Percentiles rank a stretch among this genome's conserved stretches.
Conservation (phyloP, 495 filamentous ascomycete genomes). For the Trichoderma parareesei region DNA sequence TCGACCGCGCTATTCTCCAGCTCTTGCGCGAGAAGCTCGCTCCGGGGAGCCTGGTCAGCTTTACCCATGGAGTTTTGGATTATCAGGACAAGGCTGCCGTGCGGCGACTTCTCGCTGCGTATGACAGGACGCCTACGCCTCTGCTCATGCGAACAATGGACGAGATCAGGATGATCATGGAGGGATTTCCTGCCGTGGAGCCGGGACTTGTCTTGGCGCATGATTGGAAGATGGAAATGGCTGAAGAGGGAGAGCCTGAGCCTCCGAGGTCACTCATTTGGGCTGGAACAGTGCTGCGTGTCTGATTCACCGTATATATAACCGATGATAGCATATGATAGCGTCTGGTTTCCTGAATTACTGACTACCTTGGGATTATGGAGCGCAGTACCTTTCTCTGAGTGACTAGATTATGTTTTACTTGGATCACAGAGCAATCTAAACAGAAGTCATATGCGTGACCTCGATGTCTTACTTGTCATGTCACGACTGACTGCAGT, state of each 20-base stretch:
- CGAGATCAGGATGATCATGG: not conserved
- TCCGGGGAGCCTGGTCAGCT: not conserved
- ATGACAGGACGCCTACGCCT: not conserved
- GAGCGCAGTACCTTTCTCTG: no score
- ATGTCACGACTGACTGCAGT: no score
- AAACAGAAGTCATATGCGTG: no score
- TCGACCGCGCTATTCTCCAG: not conserved
- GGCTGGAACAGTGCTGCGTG: not conserved
- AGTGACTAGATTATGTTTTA: no score
- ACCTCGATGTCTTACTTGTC: no score
- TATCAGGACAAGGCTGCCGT: not conserved
- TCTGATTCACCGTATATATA: not conserved
- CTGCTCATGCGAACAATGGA: not conserved
- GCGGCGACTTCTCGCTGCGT: not conserved
- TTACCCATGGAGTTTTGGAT: not conserved
- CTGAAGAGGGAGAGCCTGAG: not conserved
- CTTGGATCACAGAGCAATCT: no score
- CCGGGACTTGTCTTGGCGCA: not conserved
- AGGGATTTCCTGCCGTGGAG: not conserved
- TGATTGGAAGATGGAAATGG: constrained; percentile 5
- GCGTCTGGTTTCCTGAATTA: no score
- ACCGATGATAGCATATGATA: no score
- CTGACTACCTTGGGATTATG: no score
- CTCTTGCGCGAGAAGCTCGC: not conserved
- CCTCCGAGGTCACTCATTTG: not conserved